Percentiles rank a stretch among this genome's conserved stretches.
phyloP scores from a whole-genome alignment of 306 rosid genomes.

The Sicyos edulis region DNA sequence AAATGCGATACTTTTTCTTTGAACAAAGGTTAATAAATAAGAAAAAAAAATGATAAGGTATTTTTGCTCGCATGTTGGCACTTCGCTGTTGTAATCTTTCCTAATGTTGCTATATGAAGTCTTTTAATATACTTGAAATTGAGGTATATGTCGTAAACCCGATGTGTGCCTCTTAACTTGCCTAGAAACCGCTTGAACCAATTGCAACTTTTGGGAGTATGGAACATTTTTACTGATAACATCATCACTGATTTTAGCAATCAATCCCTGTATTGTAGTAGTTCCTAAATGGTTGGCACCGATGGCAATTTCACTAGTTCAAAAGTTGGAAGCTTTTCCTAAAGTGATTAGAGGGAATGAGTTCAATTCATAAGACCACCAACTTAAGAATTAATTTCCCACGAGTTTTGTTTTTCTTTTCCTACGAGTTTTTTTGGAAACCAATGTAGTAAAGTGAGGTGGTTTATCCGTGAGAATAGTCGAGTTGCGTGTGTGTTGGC shows the following conservation, averaged over 20 bases:
- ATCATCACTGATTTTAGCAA: not conserved
- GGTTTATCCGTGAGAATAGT: too few relatives aligned
- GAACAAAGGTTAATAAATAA: not conserved
- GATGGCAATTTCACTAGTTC: not conserved
- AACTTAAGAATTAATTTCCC: too few relatives aligned
- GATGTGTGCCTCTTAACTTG: too few relatives aligned
- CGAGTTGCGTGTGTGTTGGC: too few relatives aligned
- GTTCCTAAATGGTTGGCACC: not conserved
- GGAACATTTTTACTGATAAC: not conserved
- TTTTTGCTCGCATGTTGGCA: not conserved
- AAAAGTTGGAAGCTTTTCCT: not conserved
- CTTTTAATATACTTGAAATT: not conserved
- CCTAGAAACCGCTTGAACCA: too few relatives aligned
- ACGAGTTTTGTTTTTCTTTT: too few relatives aligned
- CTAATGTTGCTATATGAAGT: not conserved
- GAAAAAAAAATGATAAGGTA: not conserved
- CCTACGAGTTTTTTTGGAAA: too few relatives aligned
- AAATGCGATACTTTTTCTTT: not conserved
- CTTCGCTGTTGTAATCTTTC: not conserved
- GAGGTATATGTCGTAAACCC: not conserved
- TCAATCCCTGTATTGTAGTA: constrained; percentile 2
- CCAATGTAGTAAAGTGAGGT: too few relatives aligned
- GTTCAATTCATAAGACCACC: too few relatives aligned
- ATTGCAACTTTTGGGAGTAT: not conserved
- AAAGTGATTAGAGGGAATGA: too few relatives aligned